phyloP scores from a whole-genome alignment of 352 stramenopile genomes.

The Globisporangium nagaii region DNA sequence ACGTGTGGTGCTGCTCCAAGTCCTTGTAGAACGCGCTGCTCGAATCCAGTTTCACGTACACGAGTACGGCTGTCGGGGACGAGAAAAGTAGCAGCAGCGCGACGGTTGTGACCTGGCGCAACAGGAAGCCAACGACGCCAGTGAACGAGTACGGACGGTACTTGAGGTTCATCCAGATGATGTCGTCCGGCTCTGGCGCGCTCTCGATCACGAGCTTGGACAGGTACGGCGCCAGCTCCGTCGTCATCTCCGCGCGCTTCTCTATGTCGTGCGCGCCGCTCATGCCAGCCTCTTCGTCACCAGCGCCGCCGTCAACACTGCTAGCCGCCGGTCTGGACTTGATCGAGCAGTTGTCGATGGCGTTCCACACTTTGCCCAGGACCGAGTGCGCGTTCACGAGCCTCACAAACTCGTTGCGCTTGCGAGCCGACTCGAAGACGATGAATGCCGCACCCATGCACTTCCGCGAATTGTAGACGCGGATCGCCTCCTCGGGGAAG shows the following conservation, averaged over 20 bases:
- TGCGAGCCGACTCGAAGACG: conserved; percentile 57
- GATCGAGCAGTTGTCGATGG: conserved; percentile 24
- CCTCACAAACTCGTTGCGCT: conserved; percentile 51
- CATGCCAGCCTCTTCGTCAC: background rate
- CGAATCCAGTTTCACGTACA: conserved; percentile 80
- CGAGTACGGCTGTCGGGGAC: conserved; percentile 68
- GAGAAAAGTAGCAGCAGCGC: conserved; percentile 65
- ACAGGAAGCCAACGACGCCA: conserved; percentile 27
- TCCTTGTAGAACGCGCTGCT: conserved; percentile 50
- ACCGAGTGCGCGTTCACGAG: conserved; percentile 40
- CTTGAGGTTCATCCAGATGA: conserved; percentile 71
- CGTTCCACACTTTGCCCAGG: conserved; percentile 33
- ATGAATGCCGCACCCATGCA: conserved; percentile 71
- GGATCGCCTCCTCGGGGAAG: conserved; percentile 58
- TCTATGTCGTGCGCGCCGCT: background rate
- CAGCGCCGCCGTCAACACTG: background rate
- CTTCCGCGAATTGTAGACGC: conserved; percentile 47
- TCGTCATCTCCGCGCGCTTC: background rate
- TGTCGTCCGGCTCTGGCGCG: conserved; percentile 69
- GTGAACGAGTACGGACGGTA: conserved; percentile 48
- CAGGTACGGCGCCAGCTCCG: conserved; percentile 33
- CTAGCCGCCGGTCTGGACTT: conserved; percentile 8
- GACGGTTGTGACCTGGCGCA: conserved; percentile 47
- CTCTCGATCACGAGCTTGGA: conserved; percentile 49
- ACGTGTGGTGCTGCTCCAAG: conserved; percentile 34